phyloP scores from a whole-genome alignment of 805 yeast species.

The Maudiozyma bulderi region DNA sequence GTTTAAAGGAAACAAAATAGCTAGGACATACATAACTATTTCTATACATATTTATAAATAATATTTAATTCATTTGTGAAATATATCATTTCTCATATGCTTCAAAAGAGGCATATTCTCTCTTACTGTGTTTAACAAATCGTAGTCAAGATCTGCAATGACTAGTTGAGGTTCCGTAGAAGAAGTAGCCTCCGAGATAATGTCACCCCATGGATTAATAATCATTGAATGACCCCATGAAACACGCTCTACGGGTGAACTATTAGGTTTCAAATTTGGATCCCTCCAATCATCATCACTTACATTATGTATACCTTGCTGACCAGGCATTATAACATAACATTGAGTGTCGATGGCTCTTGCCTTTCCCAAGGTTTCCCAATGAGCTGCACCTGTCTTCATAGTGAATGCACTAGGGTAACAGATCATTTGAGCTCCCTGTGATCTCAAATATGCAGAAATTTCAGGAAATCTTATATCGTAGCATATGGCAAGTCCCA shows the following conservation, averaged over 20 bases:
- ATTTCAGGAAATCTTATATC: constrained; percentile 84
- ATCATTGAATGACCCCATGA: constrained; percentile 84
- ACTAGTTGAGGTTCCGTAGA: constrained; percentile 38
- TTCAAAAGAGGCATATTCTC: constrained; percentile 66
- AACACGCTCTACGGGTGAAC: constrained; percentile 34
- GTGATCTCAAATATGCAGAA: constrained; percentile 48
- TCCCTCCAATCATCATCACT: constrained; percentile 30
- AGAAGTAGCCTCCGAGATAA: constrained; percentile 45
- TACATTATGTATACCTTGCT: constrained; percentile 66
- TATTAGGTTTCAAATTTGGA: background rate
- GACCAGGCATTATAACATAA: constrained; percentile 84
- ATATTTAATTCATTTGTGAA: background rate
- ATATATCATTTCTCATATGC: constrained; percentile 48
- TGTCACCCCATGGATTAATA: constrained; percentile 87
- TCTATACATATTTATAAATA: background rate
- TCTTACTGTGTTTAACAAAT: constrained; percentile 41
- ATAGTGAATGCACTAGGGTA: constrained; percentile 92
- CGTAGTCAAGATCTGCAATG: constrained; percentile 58
- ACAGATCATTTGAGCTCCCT: constrained; percentile 69
- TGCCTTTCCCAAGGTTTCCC: constrained; percentile 71
- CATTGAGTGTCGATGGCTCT: constrained; percentile 85
- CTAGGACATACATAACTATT: background rate
- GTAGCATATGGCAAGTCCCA: constrained; percentile 74
- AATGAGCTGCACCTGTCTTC: constrained; percentile 85
- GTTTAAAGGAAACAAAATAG: background rate